A percentile compares a stretch with the other conserved stretches of the same genome.
Evolutionary conservation across 73 alveolate genomes (phyloP).

Genomic region (Halteria grandinella): DNA sequence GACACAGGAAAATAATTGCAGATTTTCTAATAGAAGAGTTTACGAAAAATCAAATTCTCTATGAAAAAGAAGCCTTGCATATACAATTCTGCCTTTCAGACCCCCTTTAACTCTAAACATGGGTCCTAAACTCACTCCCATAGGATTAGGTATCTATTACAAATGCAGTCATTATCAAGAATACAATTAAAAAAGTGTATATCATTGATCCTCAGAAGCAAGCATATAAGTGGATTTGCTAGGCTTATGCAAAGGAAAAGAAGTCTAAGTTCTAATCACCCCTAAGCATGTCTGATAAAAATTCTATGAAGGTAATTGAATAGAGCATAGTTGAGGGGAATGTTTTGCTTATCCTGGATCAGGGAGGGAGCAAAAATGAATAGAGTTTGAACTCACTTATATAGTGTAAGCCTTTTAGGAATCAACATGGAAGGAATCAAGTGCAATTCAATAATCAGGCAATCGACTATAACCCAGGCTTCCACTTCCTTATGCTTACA

Average conservation of each 20-base stretch:
- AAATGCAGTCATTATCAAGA: conserved; percentile 89
- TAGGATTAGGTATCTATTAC: conserved; percentile 94
- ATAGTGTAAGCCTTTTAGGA: conserved; percentile 69
- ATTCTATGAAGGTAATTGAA: conserved; percentile 78
- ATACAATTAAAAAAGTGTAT: conserved; percentile 87
- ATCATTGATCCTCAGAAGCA: conserved; percentile 95
- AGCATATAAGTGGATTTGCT: conserved; percentile 94
- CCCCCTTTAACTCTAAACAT: conserved; percentile 94
- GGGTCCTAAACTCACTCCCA: conserved; percentile 97
- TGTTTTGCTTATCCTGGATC: conserved; percentile 83
- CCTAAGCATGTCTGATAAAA: conserved; percentile 76
- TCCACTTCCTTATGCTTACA: conserved; percentile 88
- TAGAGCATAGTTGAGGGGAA: conserved; percentile 82
- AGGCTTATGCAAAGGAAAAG: conserved; percentile 69
- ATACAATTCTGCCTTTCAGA: conserved; percentile 87
- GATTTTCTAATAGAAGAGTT: conserved; percentile 82
- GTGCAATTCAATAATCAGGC: conserved; percentile 88
- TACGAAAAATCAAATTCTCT: conserved; percentile 72
- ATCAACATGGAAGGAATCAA: conserved; percentile 83
- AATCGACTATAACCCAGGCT: conserved; percentile 89
- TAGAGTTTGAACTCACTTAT: conserved; percentile 93
- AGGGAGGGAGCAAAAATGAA: conserved; percentile 92
- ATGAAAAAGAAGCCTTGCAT: conserved; percentile 70
- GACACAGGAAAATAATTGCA: conserved; percentile 82
- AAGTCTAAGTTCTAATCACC: conserved; percentile 44